Evolutionary conservation across 116 monocot species (phyloP), one percentile per base, ranked within the genome.

Genomic region (Thalassia testudinum): DNA sequence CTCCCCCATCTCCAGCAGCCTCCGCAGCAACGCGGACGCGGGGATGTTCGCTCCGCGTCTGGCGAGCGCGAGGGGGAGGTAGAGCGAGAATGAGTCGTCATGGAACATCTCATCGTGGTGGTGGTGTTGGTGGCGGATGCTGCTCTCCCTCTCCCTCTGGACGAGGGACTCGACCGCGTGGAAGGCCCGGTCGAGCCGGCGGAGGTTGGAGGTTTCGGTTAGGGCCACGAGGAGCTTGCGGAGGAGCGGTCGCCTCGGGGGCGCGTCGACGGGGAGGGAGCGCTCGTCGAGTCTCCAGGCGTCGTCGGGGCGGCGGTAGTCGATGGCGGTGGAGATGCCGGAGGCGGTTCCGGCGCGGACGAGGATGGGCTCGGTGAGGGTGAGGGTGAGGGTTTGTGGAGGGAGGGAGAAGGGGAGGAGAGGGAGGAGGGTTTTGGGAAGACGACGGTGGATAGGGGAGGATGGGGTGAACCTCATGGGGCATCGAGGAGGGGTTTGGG

Each of bases 211-310:
- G 45, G 68, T 99, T 74, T 82, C 86, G 18, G 86, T 67, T 55
- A 90, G 64, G 62, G 79, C 54, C 14, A 68, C 62, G 23, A 86
- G 60, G 14, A 99, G 80, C 57, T 70, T 75, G 30, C 47, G 75
- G 11, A 90, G 49, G 30, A 86, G 67, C 14, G 86, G 82, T 69
- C 72, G 78, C 30, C 71, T 66, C 14, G 75, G 99, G 37, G 86
- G 69, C 24, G 82, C 86, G 65, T 78, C 75, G 73, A 80, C 72
- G 56, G 71, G 65, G 47, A 76, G 11, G 50, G 78, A 71, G 38
- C 68, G 64, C 64, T 86, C 90, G 52, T 83, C 86, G 19, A 77
- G 49, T 43, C 47, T 78, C 86, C 83, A 99, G 26, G 99, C 90
- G 52, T 80, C 73, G 26, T 74, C 75, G 25, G 82, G 72, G 48